Base-by-base conservation (phyloP, 345 rosid genomes). In the Leavenworthia alabamica region DNA sequence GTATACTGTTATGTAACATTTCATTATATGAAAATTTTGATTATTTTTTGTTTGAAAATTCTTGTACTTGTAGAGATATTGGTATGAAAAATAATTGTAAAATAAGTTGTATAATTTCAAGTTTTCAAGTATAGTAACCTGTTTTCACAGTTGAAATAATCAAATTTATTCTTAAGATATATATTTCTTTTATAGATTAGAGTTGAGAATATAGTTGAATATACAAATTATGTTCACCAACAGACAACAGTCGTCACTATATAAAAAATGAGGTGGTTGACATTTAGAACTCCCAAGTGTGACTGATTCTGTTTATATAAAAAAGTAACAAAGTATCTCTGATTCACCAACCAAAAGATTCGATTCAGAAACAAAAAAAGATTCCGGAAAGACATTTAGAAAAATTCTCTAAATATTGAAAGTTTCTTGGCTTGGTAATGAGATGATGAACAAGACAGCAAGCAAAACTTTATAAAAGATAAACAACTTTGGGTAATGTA, bases 311-410 rank as follows among this genome's bases (percentile, higher is more conserved):
- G 4, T 23, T 45, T 44, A 5, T 45, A 8, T 3, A 64, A 43
- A 13, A 41, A 13, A n/a, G 26, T 52, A 64, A 31, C 35, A 7
- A 42, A 42, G 60, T 31, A 40, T 63, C 5, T 27, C 42, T 51
- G 66, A 47, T 47, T 14, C 56, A 61, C 45, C 66, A 47, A 61
- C 37, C 20, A 62, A 39, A 47, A 63, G 40, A 50, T 64, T 42
- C 43, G 39, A 8, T 31, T 20, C 26, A 31, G 4, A 64, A 44
- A 13, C 8, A 44, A 16, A 42, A n/a, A 23, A 1, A 40, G 27
- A 44, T 24, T 44, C 27, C 46, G 23, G 15, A 40, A 39, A 50
- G 35, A 50, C 32, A 26, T 5, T 24, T 17, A 3, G 36, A 6
- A 7, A 28, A 10, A 17, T 62, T 17, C 22, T 33, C 8, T 40